Conservation (phyloP, 768 basidiomycete species). For the Porpolomopsis calyptriformis region DNA sequence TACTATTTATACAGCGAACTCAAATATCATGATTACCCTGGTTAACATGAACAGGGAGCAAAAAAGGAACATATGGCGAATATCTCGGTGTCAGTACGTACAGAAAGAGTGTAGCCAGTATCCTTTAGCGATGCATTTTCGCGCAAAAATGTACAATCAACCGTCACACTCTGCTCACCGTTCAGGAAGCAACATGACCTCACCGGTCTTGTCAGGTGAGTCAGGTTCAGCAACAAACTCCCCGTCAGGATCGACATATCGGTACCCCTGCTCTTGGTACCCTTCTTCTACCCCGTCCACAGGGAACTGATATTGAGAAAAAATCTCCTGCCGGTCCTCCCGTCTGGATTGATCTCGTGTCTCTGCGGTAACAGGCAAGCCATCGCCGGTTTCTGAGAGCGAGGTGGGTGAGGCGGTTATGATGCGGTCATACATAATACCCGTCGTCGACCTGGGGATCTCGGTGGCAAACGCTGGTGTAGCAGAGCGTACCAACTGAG, state of each 20-base stretch:
- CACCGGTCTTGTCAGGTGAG: constrained; percentile 34
- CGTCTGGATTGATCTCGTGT: constrained; percentile 13
- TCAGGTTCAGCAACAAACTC: constrained; percentile 27
- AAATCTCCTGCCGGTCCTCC: constrained; percentile 8
- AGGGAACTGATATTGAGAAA: constrained; percentile 2
- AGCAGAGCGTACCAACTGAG: not conserved
- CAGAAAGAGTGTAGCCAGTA: too few species aligned
- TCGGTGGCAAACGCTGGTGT: not conserved
- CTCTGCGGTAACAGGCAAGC: constrained; percentile 7
- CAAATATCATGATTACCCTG: too few species aligned
- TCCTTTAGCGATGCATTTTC: too few species aligned
- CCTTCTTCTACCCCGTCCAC: constrained; percentile 2
- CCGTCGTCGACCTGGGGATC: not conserved
- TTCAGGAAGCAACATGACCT: constrained; percentile 34
- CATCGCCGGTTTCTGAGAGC: constrained; percentile 24
- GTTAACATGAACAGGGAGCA: too few species aligned
- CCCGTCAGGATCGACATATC: constrained; percentile 34
- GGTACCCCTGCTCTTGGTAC: constrained; percentile 4
- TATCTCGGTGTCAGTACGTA: too few species aligned
- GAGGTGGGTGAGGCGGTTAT: constrained; percentile 27
- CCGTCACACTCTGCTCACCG: constrained; percentile 21
- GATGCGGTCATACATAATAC: constrained; percentile 29
- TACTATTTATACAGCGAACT: too few species aligned
- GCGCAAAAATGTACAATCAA: not conserved
- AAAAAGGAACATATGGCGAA: too few species aligned